Evolutionary conservation across 2,329 filamentous ascomycete species (phyloP).

Genomic region (Tolypocladium tundrense): DNA sequence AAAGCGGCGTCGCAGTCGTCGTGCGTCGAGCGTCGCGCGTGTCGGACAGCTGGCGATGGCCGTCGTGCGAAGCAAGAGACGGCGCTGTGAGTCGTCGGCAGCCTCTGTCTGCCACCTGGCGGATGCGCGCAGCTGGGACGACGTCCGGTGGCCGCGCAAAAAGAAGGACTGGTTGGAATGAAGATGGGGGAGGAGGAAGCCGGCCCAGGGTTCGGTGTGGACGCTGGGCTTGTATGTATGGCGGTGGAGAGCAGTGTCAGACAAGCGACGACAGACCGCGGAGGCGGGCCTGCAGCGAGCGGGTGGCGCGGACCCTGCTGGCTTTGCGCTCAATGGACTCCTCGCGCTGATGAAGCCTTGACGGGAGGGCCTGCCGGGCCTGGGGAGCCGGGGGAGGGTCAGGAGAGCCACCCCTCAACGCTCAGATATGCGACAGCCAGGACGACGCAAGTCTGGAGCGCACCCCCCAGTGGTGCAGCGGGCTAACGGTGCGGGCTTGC

Average conservation of each 20-base stretch:
- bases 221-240: conserved; percentile 10
- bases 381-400: not conserved
- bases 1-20: not conserved
- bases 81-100: not conserved
- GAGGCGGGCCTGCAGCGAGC: conserved; percentile 3
- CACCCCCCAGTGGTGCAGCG: not conserved
- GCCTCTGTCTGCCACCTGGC: conserved; percentile 2
- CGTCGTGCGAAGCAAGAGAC: conserved; percentile 6
- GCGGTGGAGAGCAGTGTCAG: conserved; percentile 3
- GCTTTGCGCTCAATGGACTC: not conserved
- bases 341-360: not conserved
- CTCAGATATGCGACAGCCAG: not conserved
- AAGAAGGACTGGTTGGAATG: conserved; percentile 20
- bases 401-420: not conserved
- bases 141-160: conserved; percentile 10
- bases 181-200: conserved; percentile 14
- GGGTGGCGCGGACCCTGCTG: conserved; percentile 3
- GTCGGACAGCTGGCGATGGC: not conserved
- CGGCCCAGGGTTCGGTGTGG: conserved; percentile 4
- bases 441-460: not conserved
- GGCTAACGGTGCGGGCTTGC: not conserved
- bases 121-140: conserved; percentile 8
- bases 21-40: conserved; percentile 2
- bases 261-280: conserved; percentile 7
- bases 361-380: not conserved